Conservation (phyloP, 23 red algal genomes). For the Rhodosorus marinus region DNA sequence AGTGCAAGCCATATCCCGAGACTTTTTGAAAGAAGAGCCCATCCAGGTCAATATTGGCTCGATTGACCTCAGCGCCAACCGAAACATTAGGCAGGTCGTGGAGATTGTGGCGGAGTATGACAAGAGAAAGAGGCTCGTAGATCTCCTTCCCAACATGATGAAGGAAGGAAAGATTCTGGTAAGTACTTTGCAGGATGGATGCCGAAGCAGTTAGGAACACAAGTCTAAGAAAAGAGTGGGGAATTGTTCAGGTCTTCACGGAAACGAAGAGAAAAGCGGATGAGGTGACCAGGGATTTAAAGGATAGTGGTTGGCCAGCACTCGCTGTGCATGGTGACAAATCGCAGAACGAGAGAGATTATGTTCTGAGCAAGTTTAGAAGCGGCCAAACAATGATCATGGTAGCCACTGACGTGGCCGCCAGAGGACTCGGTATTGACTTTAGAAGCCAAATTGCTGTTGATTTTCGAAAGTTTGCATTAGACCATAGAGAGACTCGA, state of each 20-base stretch:
- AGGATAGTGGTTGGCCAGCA: constrained; percentile 24
- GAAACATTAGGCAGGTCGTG: constrained; percentile 74
- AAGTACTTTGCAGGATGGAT: too few species aligned
- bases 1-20: constrained; percentile 54
- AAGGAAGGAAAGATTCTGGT: background rate
- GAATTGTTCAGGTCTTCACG: constrained; percentile 52
- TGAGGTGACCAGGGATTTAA: constrained; percentile 41
- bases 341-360: constrained; percentile 76
- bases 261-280: constrained; percentile 84
- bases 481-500: background rate
- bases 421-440: constrained; percentile 66
- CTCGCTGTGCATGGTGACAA: constrained; percentile 91
- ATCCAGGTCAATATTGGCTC: constrained; percentile 77
- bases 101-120: constrained; percentile 48
- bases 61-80: constrained; percentile 60
- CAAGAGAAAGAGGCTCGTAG: constrained; percentile 42
- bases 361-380: constrained; percentile 62
- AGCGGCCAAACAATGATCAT: constrained; percentile 38
- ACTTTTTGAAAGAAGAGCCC: constrained; percentile 76
- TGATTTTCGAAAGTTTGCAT: constrained; percentile 11
- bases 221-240: constrained; percentile 15
- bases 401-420: constrained; percentile 89
- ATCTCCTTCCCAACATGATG: constrained; percentile 31
- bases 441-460: constrained; percentile 3
- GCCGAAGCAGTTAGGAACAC: too few species aligned